These are phyloP conservation scores for Plectosphaerella cucumerina DNA, from an alignment of 2,329 filamentous ascomycete species.

Conservation along the genomic window DNA sequence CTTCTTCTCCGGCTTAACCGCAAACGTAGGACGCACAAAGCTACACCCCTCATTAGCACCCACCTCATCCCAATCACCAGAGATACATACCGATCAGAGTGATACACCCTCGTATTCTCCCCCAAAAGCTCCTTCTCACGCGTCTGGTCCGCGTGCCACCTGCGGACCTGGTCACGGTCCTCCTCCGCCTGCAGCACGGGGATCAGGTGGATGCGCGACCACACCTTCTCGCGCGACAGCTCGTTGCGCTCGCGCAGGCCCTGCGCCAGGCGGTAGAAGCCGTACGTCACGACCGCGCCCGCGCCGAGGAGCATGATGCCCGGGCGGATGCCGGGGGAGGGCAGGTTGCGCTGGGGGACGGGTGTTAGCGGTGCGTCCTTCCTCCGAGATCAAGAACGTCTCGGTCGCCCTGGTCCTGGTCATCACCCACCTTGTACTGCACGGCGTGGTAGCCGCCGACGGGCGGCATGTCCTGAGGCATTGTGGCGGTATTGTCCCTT, in stretches of 20 bases:
- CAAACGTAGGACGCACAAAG: constrained; percentile 78
- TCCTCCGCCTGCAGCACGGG: constrained; percentile 94
- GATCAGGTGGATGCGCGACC: constrained; percentile 91
- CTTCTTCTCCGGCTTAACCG: constrained; percentile 61
- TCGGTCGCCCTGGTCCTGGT: neutral
- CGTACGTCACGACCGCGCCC: constrained; percentile 77
- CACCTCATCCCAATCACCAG: neutral
- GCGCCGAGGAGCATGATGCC: constrained; percentile 72
- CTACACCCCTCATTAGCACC: constrained; percentile 33
- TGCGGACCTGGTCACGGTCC: constrained; percentile 88
- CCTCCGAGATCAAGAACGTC: neutral
- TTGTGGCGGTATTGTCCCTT: constrained; percentile 31
- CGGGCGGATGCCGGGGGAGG: constrained; percentile 84
- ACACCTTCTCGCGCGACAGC: constrained; percentile 95
- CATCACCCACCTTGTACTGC: constrained; percentile 79
- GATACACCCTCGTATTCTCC: constrained; percentile 77
- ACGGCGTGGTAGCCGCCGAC: constrained; percentile 90
- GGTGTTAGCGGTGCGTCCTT: neutral
- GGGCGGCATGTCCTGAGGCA: constrained; percentile 98
- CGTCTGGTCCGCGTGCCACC: constrained; percentile 80
- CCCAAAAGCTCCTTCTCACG: constrained; percentile 90
- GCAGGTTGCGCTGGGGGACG: constrained; percentile 75
- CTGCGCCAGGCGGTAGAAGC: constrained; percentile 80
- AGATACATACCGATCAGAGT: constrained; percentile 72
- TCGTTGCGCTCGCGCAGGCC: constrained; percentile 91